Conservation (phyloP, 2,329 filamentous ascomycete species). For the Ophiostoma angusticollis region DNA sequence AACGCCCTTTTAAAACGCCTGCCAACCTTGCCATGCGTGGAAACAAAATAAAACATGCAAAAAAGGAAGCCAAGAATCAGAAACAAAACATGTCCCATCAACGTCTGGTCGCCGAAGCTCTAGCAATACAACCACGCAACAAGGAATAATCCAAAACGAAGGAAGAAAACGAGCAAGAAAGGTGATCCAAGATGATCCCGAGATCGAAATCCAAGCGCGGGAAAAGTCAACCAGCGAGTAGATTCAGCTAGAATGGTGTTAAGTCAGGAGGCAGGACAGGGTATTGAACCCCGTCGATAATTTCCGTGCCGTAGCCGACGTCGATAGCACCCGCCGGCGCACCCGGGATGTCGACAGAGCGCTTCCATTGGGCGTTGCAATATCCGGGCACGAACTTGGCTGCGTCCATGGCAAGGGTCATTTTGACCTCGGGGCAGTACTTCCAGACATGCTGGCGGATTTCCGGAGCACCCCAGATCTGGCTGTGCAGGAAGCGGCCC, state of each 20-base stretch:
- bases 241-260: constrained; percentile 19
- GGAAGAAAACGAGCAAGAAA: background rate
- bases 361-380: constrained; percentile 34
- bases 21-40: constrained; percentile 2
- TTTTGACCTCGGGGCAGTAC: constrained; percentile 47
- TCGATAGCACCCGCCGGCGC: constrained; percentile 15
- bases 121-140: background rate
- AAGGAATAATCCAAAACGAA: background rate
- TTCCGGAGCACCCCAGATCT: constrained; percentile 36
- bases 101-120: background rate
- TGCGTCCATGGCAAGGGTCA: constrained; percentile 42
- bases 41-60: background rate
- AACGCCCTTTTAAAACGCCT: no score
- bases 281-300: constrained; percentile 29
- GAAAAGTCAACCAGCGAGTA: background rate
- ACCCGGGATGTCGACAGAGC: constrained; percentile 16
- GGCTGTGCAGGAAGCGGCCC: constrained; percentile 30
- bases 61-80: background rate
- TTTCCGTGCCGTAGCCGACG: constrained; percentile 25
- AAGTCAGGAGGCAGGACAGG: constrained; percentile 25
- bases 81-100: background rate
- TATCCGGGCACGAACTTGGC: constrained; percentile 36
- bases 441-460: constrained; percentile 38
- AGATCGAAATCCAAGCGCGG: no score
- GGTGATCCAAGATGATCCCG: background rate